Evolutionary conservation across 257 asterid genomes (phyloP).

Genomic region (Buddleja alternifolia): DNA sequence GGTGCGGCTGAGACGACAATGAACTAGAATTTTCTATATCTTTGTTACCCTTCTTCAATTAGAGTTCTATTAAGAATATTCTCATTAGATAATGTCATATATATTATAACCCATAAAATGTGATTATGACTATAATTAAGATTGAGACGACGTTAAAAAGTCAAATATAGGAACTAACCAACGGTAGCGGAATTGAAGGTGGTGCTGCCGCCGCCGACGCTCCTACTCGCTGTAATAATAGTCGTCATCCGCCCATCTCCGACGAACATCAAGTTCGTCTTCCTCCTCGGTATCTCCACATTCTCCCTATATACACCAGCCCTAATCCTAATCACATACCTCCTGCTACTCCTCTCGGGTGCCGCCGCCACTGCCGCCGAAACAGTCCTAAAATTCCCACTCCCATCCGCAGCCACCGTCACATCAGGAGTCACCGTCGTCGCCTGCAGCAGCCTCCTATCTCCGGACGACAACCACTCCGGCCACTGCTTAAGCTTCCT

Average conservation of each 20-base stretch:
- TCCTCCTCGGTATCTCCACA: slow-evolving; percentile 47
- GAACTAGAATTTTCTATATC: too few relatives aligned
- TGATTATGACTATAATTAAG: too few relatives aligned
- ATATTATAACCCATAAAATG: too few relatives aligned
- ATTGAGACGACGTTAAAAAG: too few relatives aligned
- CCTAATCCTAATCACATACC: slow-evolving; percentile 57
- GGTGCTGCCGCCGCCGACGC: slow-evolving; percentile 62
- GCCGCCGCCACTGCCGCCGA: slow-evolving; percentile 63
- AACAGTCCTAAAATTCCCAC: slow-evolving; percentile 49
- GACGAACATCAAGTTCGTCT: slow-evolving; percentile 59
- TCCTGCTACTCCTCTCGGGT: slow-evolving; percentile 43
- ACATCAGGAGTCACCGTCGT: slow-evolving; percentile 53
- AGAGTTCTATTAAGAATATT: too few relatives aligned
- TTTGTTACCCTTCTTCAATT: too few relatives aligned
- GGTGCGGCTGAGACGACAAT: too few relatives aligned
- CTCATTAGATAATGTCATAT: too few relatives aligned
- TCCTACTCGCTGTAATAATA: slow-evolving; percentile 54
- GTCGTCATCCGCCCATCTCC: slow-evolving; percentile 62
- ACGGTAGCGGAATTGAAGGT: slow-evolving; percentile 70
- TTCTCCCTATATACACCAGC: slow-evolving; percentile 64
- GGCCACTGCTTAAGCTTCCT: slow-evolving; percentile 61
- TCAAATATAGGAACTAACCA: slow-evolving; percentile 38
- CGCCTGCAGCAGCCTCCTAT: slow-evolving; percentile 60
- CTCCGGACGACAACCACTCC: slow-evolving; percentile 61
- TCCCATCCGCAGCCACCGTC: slow-evolving; percentile 70